A percentile compares a stretch with the other conserved stretches of the same genome.
Evolutionary conservation across 768 basidiomycete genomes (phyloP).

Genomic region (Panus rudis): DNA sequence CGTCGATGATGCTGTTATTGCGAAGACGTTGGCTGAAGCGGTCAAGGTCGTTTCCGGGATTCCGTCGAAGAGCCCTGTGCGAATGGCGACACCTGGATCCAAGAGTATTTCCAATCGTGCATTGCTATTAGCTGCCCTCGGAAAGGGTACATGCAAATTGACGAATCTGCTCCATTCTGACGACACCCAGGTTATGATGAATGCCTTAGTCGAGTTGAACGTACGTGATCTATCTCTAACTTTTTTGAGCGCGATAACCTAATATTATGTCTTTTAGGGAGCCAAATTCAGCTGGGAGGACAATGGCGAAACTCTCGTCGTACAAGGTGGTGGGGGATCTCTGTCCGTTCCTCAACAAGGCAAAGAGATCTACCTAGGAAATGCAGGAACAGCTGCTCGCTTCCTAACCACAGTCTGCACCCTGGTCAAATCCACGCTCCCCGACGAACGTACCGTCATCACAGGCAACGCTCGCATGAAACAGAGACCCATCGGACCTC

Average conservation of each 20-base stretch:
- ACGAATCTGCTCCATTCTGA: conserved; percentile 93
- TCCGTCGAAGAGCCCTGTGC: conserved; percentile 42
- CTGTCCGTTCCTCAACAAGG: conserved; percentile 71
- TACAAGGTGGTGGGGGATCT: conserved; percentile 77
- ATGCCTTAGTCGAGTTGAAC: conserved; percentile 81
- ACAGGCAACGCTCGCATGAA: conserved; percentile 99
- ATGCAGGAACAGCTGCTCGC: conserved; percentile 95
- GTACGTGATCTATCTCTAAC: conserved; percentile 30
- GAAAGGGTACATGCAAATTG: conserved; percentile 78
- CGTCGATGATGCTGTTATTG: conserved; percentile 75
- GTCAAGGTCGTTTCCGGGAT: conserved; percentile 65
- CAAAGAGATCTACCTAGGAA: conserved; percentile 91
- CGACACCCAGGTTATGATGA: conserved; percentile 99
- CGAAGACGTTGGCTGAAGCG: conserved; percentile 75
- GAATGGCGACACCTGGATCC: conserved; percentile 92
- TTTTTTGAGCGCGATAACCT: background rate
- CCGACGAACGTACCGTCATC: conserved; percentile 60
- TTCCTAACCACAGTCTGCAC: conserved; percentile 97
- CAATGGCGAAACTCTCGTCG: conserved; percentile 90
- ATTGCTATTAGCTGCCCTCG: conserved; percentile 88
- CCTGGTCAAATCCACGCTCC: conserved; percentile 48
- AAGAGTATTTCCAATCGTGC: conserved; percentile 97
- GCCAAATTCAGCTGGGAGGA: conserved; percentile 95
- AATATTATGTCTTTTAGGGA: conserved; percentile 43
- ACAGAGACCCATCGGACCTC: conserved; percentile 92